Conservation (phyloP, 306 rosid genomes). For the Lablab purpureus region DNA sequence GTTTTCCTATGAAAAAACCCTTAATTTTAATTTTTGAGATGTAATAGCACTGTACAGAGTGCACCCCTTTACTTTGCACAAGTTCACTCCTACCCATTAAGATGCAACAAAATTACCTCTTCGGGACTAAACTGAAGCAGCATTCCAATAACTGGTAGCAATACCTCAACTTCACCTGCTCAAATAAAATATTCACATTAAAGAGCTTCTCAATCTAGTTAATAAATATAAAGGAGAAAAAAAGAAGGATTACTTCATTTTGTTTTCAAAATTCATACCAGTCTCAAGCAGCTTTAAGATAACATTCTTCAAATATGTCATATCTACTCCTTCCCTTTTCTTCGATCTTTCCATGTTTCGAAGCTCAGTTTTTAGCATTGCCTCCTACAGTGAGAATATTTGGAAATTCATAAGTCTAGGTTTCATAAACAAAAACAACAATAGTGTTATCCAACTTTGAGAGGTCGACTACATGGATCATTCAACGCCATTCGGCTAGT, state of each 20-base stretch:
- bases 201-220: slow-evolving; percentile 31
- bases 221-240: slow-evolving; percentile 29
- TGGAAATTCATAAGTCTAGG: slow-evolving; percentile 32
- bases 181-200: slow-evolving; percentile 28
- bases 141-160: slow-evolving; percentile 95
- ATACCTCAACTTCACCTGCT: slow-evolving; percentile 94
- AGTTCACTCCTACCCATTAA: slow-evolving; percentile 13
- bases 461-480: not conserved
- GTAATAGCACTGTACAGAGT: slow-evolving; percentile 20
- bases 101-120: slow-evolving; percentile 67
- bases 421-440: not conserved
- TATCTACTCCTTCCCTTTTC: slow-evolving; percentile 97
- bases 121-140: slow-evolving; percentile 99
- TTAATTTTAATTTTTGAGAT: slow-evolving; percentile 22
- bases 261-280: slow-evolving; percentile 53
- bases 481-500: not conserved
- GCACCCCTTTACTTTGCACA: slow-evolving; percentile 27
- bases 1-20: slow-evolving; percentile 23
- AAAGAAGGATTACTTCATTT: slow-evolving; percentile 28
- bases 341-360: slow-evolving; percentile 83
- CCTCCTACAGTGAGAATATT: slow-evolving; percentile 62
- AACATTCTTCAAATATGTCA: slow-evolving; percentile 94
- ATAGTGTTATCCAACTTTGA: not conserved
- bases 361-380: slow-evolving; percentile 82
- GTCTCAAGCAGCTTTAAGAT: slow-evolving; percentile 98